Evolutionary conservation across 2,329 filamentous ascomycete genomes (phyloP).

Genomic region (Pestalotiopsis sp.): DNA sequence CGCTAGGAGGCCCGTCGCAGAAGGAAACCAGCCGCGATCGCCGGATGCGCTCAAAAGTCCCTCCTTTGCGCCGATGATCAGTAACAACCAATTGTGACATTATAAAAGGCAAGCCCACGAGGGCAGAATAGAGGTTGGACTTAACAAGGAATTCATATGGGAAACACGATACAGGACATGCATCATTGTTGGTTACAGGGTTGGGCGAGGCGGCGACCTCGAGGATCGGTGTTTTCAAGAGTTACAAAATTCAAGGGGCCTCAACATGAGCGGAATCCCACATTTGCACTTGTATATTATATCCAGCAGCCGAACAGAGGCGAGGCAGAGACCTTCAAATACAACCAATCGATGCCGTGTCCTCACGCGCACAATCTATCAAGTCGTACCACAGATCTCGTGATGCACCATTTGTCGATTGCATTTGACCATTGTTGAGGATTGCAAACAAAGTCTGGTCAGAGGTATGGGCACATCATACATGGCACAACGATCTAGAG

Average conservation of each 20-base stretch:
- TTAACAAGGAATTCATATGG: not conserved
- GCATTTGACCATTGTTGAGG: not conserved
- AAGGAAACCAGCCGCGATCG: not conserved
- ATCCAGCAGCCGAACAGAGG: not conserved
- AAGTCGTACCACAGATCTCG: too few relatives aligned
- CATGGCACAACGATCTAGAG: too few relatives aligned
- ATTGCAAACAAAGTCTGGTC: too few relatives aligned
- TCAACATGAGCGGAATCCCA: not conserved
- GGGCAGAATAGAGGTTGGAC: not conserved
- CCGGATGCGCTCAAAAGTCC: not conserved
- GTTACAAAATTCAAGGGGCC: not conserved
- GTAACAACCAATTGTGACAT: not conserved
- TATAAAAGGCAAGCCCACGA: not conserved
- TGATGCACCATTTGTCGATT: not conserved
- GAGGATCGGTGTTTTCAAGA: not conserved
- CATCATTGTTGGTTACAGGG: not conserved
- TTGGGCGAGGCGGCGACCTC: slow-evolving; percentile 1
- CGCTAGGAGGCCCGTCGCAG: slow-evolving; percentile 25
- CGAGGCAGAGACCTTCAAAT: not conserved
- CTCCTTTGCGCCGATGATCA: not conserved
- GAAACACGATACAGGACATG: not conserved
- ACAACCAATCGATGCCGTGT: not conserved
- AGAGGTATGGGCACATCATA: too few relatives aligned
- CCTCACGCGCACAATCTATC: not conserved
- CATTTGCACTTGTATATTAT: not conserved